A percentile compares a stretch with the other conserved stretches of the same genome.
phyloP scores from a whole-genome alignment of 805 yeast genomes.

The Debaryomyces maramus region DNA sequence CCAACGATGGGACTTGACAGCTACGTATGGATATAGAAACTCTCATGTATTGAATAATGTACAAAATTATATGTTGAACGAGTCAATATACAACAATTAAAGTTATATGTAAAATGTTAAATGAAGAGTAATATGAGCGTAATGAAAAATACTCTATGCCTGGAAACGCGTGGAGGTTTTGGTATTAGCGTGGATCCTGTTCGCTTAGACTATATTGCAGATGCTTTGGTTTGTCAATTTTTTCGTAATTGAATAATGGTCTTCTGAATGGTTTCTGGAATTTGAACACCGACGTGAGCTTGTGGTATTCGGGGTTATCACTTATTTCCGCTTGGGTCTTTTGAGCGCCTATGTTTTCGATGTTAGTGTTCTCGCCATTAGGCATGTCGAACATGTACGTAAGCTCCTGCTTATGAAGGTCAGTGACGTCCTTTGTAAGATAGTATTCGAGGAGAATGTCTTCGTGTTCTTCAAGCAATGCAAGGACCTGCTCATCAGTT shows the following conservation, averaged over 20 bases:
- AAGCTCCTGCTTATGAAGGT: conserved; percentile 24
- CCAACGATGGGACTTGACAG: no score
- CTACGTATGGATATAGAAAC: no score
- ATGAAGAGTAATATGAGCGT: no score
- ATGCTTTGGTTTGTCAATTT: conserved; percentile 24
- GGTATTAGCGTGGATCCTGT: no score
- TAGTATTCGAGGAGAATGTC: conserved; percentile 27
- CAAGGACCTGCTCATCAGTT: conserved; percentile 18
- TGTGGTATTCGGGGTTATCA: conserved; percentile 19
- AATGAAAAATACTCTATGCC: no score
- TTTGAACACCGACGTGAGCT: conserved; percentile 18
- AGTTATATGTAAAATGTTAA: no score
- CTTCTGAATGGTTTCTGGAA: conserved; percentile 26
- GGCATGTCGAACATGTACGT: conserved; percentile 20
- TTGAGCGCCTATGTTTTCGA: conserved; percentile 21
- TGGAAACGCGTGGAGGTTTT: no score
- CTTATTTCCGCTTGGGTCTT: conserved; percentile 11
- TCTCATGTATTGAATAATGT: no score
- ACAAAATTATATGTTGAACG: no score
- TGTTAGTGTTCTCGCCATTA: conserved; percentile 20
- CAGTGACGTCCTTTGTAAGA: conserved; percentile 25
- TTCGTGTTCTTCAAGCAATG: conserved; percentile 19
- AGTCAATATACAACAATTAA: no score
- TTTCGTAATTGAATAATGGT: conserved; percentile 27
- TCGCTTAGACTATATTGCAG: no score